Evolutionary conservation across 352 stramenopile genomes (phyloP), one percentile per base, ranked within the genome.

Genomic region (Phytopythium delawarense): DNA sequence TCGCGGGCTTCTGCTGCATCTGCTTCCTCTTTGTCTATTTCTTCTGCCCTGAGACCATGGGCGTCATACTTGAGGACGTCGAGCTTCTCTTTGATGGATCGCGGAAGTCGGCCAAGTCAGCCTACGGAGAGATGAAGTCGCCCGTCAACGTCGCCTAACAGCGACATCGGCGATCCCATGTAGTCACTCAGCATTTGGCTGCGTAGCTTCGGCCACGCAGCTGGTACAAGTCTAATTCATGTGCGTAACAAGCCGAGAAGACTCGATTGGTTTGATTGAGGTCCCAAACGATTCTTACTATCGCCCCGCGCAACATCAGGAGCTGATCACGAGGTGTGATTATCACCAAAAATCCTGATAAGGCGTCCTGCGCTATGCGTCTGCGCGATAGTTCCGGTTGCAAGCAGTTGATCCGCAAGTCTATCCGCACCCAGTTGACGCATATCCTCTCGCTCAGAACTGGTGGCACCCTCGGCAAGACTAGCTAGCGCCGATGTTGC

Each of bases 11-110:
- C n/a, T 71, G 65, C 65, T 64, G 54, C 65, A 60, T 81, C 58
- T 74, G 61, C 28, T 67, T 58, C 21, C 66, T 72, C 13, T 79
- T 79, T 37, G 81, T 88, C 35, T 78, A 70, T 53, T 75, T 80
- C 62, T 73, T 87, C 23, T 82, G 71, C 21, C 69, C 66, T 1
- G 74, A 77, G 54, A 79, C 74, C 2, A 77, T 77, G 56, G 64
- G 64, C 20, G 45, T 83, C 28, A 48, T 83, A 62, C 69, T 83
- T n/a, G 71, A 83, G 55, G 74, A 83, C 57, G 75, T 82, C 53
- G 74, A 82, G 59, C 42, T 49, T 16, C 56, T 79, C 0, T 79
- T 83, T 62, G 40, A 73, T 55, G 57, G 50, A 8, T 23, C 48
- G 15, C 42, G 49, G 34, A 45, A 39, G 6, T 44, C 69, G 21